Conservation (phyloP, 192 early-diverging fungal species). For the Coemansia javaensis region DNA sequence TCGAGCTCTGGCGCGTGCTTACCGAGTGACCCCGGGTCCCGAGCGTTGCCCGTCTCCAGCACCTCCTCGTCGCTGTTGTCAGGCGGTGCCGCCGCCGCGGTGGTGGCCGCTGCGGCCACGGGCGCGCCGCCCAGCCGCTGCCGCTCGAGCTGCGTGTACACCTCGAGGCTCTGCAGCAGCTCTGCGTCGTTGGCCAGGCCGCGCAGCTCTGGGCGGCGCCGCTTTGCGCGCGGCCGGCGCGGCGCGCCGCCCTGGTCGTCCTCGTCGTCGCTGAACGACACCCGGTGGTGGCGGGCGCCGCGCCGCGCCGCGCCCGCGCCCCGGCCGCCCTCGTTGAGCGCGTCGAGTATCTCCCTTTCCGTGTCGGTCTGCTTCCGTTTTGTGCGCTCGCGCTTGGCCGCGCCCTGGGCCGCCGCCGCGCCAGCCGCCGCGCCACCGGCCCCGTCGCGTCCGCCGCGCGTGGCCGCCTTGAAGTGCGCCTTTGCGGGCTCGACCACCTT, state of each 20-base stretch:
- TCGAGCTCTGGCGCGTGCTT: no score
- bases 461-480: slow-evolving; percentile 25
- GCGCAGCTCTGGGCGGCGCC: slow-evolving; percentile 15
- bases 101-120: no score
- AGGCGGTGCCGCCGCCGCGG: no score
- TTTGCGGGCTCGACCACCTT: slow-evolving; percentile 4
- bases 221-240: slow-evolving; percentile 15
- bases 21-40: no score
- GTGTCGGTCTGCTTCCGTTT: slow-evolving; percentile 29
- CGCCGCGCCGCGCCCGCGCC: slow-evolving; percentile 8
- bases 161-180: slow-evolving; percentile 36
- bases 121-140: slow-evolving; percentile 12
- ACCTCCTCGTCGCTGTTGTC: no score
- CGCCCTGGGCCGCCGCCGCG: no score
- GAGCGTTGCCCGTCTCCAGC: no score
- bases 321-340: slow-evolving; percentile 24
- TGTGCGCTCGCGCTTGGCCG: slow-evolving; percentile 1
- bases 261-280: slow-evolving; percentile 49
- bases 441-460: no score
- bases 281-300: slow-evolving; percentile 21
- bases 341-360: slow-evolving; percentile 40
- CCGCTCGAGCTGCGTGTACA: slow-evolving; percentile 33
- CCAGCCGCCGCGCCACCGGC: no score
- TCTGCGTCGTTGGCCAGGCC: slow-evolving; percentile 23
- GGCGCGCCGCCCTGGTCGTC: slow-evolving; percentile 10